Base-by-base conservation (phyloP, 352 stramenopile species). In the Pythium apleroticum region DNA sequence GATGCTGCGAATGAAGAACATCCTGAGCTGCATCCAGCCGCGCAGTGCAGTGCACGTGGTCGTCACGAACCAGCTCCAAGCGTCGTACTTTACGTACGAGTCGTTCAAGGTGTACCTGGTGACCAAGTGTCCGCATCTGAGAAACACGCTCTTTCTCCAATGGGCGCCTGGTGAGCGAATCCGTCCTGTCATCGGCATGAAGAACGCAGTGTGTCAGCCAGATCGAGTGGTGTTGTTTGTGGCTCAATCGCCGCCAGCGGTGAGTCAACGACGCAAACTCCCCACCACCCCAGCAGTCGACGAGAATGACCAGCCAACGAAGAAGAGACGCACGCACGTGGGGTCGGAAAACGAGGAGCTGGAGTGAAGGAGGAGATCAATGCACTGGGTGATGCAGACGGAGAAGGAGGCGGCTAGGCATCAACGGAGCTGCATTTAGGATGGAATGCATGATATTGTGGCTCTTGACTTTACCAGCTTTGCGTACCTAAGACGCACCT, bases 201-300 rank as follows among this genome's bases (percentile, higher is more conserved):
- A 54, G 46, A 54, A 1, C 4, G 17, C 8, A 31, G 24, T 33
- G 22, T 3, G 10, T 11, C 8, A 2, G 25, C 20, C 46, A 20
- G 46, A 54, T 33, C 46, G 46, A 15, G 9, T 54, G 14, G 46
- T 54, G 46, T 5, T 54, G 12, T 54, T 54, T 33, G 22, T 54
- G 46, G 46, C 46, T 19, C 22, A n/a, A n/a, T 3, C 6, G 11
- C 14, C 22, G 6, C 46, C 30, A 33, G 30, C 9, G 4, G 30
- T 33, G 9, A 4, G 30, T 9, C 30, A 9, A 33, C 4, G 9
- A 9, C 30, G 30, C 30, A 33, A 25, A 27, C 3, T 28, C n/a
- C 4, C 45, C n/a, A 17, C 10, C 45, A 25, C 45, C n/a, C 7
- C n/a, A 28, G 45, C 17, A 28, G 45, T 4, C 3, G 24, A 17